These are phyloP conservation scores for Hymenoscyphus albidus DNA, from an alignment of 2,329 filamentous ascomycete species.

Conservation along the genomic window DNA sequence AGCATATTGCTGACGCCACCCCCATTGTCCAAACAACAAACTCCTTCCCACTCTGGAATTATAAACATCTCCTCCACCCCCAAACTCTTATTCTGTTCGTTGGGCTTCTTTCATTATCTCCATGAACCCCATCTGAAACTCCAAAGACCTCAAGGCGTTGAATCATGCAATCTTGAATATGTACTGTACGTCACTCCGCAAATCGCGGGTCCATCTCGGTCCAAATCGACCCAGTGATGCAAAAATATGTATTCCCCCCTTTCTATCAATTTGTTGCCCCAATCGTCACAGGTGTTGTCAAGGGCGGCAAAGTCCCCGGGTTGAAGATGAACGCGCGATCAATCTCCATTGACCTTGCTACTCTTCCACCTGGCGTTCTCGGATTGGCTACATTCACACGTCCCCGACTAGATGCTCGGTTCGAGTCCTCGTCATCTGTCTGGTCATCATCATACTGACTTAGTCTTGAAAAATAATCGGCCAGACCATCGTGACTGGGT, in stretches of 20 bases:
- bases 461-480: conserved; percentile 61
- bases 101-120: background rate
- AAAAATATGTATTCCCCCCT: background rate
- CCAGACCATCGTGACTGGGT: conserved; percentile 50
- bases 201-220: background rate
- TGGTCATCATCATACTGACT: conserved; percentile 32
- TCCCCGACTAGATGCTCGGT: conserved; percentile 26
- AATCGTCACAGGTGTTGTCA: background rate
- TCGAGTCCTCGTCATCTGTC: conserved; percentile 31
- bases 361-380: conserved; percentile 33
- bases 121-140: background rate
- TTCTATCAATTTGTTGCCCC: background rate
- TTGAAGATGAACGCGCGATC: conserved; percentile 35
- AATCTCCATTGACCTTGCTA: conserved; percentile 36
- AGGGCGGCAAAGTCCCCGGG: conserved; percentile 1
- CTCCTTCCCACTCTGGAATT: no score
- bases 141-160: background rate
- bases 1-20: no score
- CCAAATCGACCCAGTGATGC: background rate
- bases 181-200: background rate
- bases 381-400: conserved; percentile 35
- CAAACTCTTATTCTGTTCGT: no score
- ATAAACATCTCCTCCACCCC: no score
- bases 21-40: no score
- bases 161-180: background rate